These are phyloP conservation scores for Diutina scorzettiae DNA, from an alignment of 1,139 yeast genomes.

Conservation along the genomic window DNA sequence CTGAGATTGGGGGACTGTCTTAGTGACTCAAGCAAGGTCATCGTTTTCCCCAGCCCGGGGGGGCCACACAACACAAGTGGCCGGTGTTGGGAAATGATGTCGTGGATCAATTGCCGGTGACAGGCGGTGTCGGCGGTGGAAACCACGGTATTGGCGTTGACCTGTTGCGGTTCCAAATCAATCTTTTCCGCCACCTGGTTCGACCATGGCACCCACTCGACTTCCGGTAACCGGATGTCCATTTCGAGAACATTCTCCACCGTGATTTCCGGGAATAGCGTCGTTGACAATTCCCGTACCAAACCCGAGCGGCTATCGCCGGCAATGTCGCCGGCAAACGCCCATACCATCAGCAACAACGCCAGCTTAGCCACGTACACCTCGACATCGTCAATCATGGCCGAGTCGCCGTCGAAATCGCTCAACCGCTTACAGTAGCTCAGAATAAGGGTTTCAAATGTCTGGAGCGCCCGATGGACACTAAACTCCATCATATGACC, in stretches of 20 bases:
- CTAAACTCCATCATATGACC: background rate
- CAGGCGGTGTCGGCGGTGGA: conserved; percentile 72
- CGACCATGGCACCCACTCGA: conserved; percentile 39
- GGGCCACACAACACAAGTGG: conserved; percentile 85
- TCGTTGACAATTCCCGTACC: conserved; percentile 23
- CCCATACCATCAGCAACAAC: conserved; percentile 46
- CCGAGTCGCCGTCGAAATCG: background rate
- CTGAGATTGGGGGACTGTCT: conserved; percentile 47
- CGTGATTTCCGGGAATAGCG: conserved; percentile 19
- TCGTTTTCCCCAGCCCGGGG: conserved; percentile 95
- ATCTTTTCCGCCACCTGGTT: conserved; percentile 26
- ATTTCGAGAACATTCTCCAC: conserved; percentile 11
- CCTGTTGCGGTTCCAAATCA: conserved; percentile 52
- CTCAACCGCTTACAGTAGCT: background rate
- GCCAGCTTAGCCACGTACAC: conserved; percentile 25
- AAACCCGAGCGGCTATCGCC: conserved; percentile 11
- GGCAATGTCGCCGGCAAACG: conserved; percentile 50
- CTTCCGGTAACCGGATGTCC: conserved; percentile 31
- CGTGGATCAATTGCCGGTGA: conserved; percentile 50
- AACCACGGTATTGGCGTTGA: conserved; percentile 54
- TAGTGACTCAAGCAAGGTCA: conserved; percentile 69
- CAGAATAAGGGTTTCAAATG: background rate
- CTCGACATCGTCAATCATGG: background rate
- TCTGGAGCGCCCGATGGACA: background rate
- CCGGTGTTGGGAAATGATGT: conserved; percentile 43